Evolutionary conservation across 306 rosid species (phyloP).

Genomic region (Lagenaria siceraria): DNA sequence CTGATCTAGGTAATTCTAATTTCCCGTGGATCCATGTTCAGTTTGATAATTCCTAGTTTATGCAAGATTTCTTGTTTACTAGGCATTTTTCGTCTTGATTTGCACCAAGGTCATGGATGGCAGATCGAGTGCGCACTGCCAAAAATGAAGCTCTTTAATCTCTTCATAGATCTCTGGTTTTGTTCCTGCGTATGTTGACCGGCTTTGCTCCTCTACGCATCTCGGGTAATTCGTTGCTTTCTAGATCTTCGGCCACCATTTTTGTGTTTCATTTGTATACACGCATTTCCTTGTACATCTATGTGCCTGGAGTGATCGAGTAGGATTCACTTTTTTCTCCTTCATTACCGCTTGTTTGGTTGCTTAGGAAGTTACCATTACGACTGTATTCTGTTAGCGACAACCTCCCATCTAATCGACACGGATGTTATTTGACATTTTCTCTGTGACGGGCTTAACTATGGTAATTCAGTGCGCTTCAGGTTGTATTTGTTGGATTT

Average conservation of each 20-base stretch:
- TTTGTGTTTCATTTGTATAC: neutral
- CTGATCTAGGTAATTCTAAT: conserved; percentile 3
- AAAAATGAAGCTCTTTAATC: conserved; percentile 5
- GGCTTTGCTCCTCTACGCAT: neutral
- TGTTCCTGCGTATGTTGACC: neutral
- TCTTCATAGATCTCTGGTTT: neutral
- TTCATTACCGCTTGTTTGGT: neutral
- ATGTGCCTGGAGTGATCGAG: neutral
- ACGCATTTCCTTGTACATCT: neutral
- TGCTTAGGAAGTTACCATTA: neutral
- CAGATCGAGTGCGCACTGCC: neutral
- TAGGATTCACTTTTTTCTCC: neutral
- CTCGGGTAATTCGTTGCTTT: neutral
- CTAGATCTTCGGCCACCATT: conserved; percentile 1
- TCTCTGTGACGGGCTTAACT: neutral
- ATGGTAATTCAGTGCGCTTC: neutral
- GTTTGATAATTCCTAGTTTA: neutral
- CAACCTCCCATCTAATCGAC: neutral
- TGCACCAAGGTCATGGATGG: neutral
- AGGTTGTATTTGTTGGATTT: neutral
- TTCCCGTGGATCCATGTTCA: neutral
- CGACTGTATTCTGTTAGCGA: neutral
- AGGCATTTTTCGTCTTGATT: neutral
- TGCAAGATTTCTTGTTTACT: neutral
- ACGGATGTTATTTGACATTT: neutral